Conservation (phyloP, 1,284 basidiomycete species). For the Chiua sp. region DNA sequence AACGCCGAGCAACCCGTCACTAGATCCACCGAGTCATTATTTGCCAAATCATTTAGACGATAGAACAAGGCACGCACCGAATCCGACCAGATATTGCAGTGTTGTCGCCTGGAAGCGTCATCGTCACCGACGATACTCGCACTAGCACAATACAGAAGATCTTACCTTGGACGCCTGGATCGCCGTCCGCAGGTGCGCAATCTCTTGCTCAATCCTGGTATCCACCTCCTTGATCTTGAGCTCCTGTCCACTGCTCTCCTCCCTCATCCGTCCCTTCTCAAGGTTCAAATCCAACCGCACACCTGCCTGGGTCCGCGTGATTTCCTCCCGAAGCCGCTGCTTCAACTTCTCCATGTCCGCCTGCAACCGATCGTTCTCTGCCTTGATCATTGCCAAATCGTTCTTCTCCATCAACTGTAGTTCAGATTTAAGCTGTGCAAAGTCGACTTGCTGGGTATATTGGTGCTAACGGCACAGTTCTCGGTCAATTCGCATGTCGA, state of each 20-base stretch:
- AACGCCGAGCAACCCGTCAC: conserved; percentile 90
- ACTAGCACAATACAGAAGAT: conserved; percentile 1
- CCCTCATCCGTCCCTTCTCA: conserved; percentile 95
- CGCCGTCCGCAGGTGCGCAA: conserved; percentile 86
- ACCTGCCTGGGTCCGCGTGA: conserved; percentile 91
- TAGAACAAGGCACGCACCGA: conserved; percentile 64
- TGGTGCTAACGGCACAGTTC: conserved; percentile 65
- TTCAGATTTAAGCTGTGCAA: conserved; percentile 96
- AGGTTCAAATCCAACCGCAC: conserved; percentile 96
- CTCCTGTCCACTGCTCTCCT: conserved; percentile 93
- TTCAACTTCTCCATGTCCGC: conserved; percentile 96
- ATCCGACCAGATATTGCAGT: conserved; percentile 82
- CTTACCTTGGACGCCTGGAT: conserved; percentile 92
- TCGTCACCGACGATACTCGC: conserved; percentile 8
- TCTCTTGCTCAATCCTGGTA: conserved; percentile 97
- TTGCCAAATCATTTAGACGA: not conserved
- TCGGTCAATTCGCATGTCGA: conserved; percentile 14
- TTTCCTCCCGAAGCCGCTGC: conserved; percentile 91
- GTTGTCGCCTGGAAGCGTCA: conserved; percentile 66
- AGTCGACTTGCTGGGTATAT: conserved; percentile 97
- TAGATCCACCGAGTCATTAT: conserved; percentile 34
- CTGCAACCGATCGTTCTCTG: conserved; percentile 92
- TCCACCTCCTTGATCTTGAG: conserved; percentile 99
- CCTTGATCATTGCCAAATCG: conserved; percentile 94
- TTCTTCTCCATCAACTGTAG: conserved; percentile 98